Base-by-base conservation (phyloP, 129 eudicot species). In the Kitagawia praeruptora region DNA sequence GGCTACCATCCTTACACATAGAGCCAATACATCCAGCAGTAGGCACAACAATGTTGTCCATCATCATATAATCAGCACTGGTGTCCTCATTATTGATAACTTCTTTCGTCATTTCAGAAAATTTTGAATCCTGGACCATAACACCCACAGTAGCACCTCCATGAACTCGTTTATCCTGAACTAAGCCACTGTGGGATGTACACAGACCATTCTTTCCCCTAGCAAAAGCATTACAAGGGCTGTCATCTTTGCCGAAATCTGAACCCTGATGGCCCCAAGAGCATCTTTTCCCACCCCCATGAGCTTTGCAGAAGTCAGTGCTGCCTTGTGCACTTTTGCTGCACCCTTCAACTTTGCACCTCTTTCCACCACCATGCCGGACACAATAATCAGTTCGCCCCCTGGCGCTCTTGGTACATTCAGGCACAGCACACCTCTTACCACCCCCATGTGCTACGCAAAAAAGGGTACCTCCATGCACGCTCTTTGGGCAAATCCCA, bases 391-490 rank as follows among this genome's bases (percentile, higher is more conserved):
- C 93, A 4, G 93, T 89, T 40, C 95, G 85, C 40, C 97, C 95
- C 75, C 94, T 77, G 27, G 97, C 97, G 56, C 97, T 92, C 87
- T 86, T 85, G 2, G 94, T 88, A 56, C 97, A 92, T 18, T 84
- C 95, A 1, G 91, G 75, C 23, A 86, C 82, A 74, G 83, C 91
- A 86, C 92, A 89, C 79, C 97, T 83, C 84, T 91, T 91, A 16
- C 97, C 93, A n/a, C 97, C 97, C 34, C 97, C 93, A 83, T 91
- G 93, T 39, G 97, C 97, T 12, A 91, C 93, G 74, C 92, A 89
- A 37, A 81, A 91, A 41, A 83, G 87, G 31, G 93, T 91, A 23
- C 97, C 93, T 2, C 97, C 97, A 80, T 91, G 97, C 28, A 91
- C 97, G 42, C 97, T 91, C 81, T 91, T 91, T n/a, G 97, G 92